Evolutionary conservation across 805 yeast species (phyloP), one percentile per base, ranked within the genome.

Genomic region (Cyberlindnera nakhonratchasimensis): DNA sequence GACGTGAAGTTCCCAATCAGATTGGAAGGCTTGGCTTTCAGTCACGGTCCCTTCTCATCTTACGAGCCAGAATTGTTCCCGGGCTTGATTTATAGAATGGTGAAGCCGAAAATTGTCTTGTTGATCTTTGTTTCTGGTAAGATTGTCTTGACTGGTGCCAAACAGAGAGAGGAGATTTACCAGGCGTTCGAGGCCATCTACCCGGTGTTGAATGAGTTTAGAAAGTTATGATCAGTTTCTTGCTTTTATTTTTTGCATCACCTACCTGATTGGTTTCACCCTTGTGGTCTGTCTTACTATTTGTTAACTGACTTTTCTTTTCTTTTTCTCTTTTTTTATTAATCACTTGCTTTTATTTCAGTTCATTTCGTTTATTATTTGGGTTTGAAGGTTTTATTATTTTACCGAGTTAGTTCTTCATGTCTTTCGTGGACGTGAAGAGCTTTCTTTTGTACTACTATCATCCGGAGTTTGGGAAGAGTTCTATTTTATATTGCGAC

Each of bases 41-140:
- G 95, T 54, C 99, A 93, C 75, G 99, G 99, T 46, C 88, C 96
- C 70, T 93, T 93, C 91, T 85, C 96, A 51, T 87, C 96, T 14
- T 93, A 93, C 62, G 99, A 93, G 67, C 99, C 99, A 4, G 99
- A 93, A 66, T 72, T 93, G 62, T 93, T 93, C 67, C 99, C 99
- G 3, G 99, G 99, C 60, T 76, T 93, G 56, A 93, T 93, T 69
- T 93, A 93, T 74, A 88, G 99, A 76, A 93, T 93, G 99, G 99
- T 93, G 55, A 91, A 91, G 65, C 99, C 99, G 14, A 93, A 93
- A 66, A 93, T 93, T 68, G 99, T 93, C 40, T 71, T 93, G 59
- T 76, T 93, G 67, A 90, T 93, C 55, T 93, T 93, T 65, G 99
- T 93, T 37, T 86, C 96, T 22, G 99, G 99, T 25, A 93, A 93